A percentile compares a stretch with the other conserved stretches of the same genome.
Evolutionary conservation across 2,329 filamentous ascomycete species (phyloP).

Genomic region (Emergomyces orientalis): DNA sequence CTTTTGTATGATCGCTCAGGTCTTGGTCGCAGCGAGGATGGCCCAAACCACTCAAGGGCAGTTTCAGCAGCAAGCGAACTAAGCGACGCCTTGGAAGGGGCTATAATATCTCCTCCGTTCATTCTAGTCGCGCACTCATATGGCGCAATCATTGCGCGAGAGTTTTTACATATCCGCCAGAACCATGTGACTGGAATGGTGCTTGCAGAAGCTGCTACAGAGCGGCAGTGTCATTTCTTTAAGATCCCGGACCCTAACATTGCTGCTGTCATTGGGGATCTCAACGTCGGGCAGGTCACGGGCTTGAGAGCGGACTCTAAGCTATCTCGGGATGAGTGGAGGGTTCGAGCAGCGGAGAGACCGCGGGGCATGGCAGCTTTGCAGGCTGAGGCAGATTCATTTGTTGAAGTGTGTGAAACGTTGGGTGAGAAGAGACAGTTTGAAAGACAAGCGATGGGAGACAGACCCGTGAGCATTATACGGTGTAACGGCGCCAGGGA

Average conservation of each 20-base stretch:
- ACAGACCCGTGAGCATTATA: constrained; percentile 30
- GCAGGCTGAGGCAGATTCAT: constrained; percentile 19
- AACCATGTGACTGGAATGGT: constrained; percentile 30
- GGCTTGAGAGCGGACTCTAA: constrained; percentile 23
- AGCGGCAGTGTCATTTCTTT: constrained; percentile 26
- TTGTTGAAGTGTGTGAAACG: constrained; percentile 21
- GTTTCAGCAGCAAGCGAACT: constrained; percentile 26
- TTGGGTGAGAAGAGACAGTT: constrained; percentile 27
- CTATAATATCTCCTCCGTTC: constrained; percentile 22
- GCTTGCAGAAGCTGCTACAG: constrained; percentile 29
- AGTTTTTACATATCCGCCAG: constrained; percentile 28
- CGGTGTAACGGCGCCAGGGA: constrained; percentile 26
- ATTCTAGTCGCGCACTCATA: constrained; percentile 34
- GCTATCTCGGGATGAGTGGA: constrained; percentile 29
- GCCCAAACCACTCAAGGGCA: constrained; percentile 17
- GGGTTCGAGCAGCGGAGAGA: constrained; percentile 24
- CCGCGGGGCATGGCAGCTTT: constrained; percentile 17
- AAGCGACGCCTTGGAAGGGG: constrained; percentile 21
- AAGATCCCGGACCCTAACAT: constrained; percentile 26
- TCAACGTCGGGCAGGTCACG: constrained; percentile 27
- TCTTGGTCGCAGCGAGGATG: constrained; percentile 28
- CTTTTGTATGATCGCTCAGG: constrained; percentile 33
- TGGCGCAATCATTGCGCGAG: constrained; percentile 32
- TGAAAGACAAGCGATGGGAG: constrained; percentile 20
- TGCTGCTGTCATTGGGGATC: constrained; percentile 22